These are phyloP conservation scores for Solanum chiquidenum DNA, from an alignment of 257 asterid species.

Conservation along the genomic window DNA sequence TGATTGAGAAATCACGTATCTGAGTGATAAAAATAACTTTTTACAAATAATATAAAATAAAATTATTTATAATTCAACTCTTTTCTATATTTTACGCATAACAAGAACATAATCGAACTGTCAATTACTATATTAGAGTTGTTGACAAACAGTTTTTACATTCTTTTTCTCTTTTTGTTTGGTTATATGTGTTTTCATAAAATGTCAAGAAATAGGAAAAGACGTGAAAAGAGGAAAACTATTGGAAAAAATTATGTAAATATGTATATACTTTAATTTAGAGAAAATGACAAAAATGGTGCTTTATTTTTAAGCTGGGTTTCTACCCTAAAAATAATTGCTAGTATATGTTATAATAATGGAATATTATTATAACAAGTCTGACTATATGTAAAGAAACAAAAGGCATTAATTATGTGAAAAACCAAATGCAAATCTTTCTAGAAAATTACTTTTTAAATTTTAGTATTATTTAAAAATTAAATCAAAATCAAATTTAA, in stretches of 20 bases:
- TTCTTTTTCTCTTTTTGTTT: not conserved
- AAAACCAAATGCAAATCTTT: not conserved
- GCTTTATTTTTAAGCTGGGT: not conserved
- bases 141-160: not conserved
- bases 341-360: not conserved
- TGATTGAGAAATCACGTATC: accelerated
- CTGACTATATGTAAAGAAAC: not conserved
- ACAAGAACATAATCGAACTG: not conserved
- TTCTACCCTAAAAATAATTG: not conserved
- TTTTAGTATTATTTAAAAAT: too few species aligned
- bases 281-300: not conserved
- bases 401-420: not conserved
- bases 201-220: not conserved
- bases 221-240: too few species aligned
- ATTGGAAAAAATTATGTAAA: not conserved
- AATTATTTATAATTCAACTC: too few species aligned
- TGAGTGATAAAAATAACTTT: not conserved
- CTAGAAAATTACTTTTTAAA: not conserved
- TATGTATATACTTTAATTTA: not conserved
- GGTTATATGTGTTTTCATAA: not conserved
- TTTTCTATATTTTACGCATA: too few species aligned
- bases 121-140: not conserved
- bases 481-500: too few species aligned
- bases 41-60: too few species aligned
- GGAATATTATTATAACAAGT: not conserved